A percentile compares a stretch with the other conserved stretches of the same genome.
Evolutionary conservation across 208 protist species (phyloP).

Genomic region (Endotrypanum monterogeii): DNA sequence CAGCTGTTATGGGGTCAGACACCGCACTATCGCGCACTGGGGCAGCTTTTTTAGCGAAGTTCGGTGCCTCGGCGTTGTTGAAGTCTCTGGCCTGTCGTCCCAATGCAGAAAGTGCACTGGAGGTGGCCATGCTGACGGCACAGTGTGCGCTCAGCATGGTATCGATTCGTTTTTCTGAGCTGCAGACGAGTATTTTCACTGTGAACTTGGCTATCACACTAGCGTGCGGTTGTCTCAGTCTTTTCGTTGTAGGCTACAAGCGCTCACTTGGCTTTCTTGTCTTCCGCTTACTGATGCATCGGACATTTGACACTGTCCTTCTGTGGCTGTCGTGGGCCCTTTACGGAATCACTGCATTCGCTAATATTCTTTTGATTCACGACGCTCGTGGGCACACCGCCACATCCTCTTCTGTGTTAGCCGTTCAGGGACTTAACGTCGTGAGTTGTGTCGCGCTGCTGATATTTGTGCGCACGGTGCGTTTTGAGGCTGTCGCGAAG

Average conservation of each 20-base stretch:
- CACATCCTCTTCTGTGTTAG: slow-evolving; percentile 29
- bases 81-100: slow-evolving; percentile 44
- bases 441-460: slow-evolving; percentile 39
- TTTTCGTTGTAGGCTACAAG: slow-evolving; percentile 49
- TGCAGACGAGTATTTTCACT: slow-evolving; percentile 22
- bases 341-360: slow-evolving; percentile 36
- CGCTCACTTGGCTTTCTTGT: slow-evolving; percentile 37
- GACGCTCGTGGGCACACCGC: slow-evolving; percentile 19
- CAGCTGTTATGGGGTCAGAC: not conserved
- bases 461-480: slow-evolving; percentile 59
- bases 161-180: slow-evolving; percentile 23
- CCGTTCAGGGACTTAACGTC: slow-evolving; percentile 29
- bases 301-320: slow-evolving; percentile 42
- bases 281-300: slow-evolving; percentile 24
- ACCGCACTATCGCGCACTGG: slow-evolving; percentile 11
- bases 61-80: slow-evolving; percentile 26
- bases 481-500: slow-evolving; percentile 14
- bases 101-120: slow-evolving; percentile 64
- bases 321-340: slow-evolving; percentile 38
- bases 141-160: slow-evolving; percentile 41
- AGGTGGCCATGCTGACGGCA: slow-evolving; percentile 43
- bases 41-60: slow-evolving; percentile 14
- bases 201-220: slow-evolving; percentile 51
- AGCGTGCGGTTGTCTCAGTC: slow-evolving; percentile 44
- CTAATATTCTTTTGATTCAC: slow-evolving; percentile 20